Base-by-base conservation (phyloP, 2,329 filamentous ascomycete genomes). In the Didymosphaeria variabile region DNA sequence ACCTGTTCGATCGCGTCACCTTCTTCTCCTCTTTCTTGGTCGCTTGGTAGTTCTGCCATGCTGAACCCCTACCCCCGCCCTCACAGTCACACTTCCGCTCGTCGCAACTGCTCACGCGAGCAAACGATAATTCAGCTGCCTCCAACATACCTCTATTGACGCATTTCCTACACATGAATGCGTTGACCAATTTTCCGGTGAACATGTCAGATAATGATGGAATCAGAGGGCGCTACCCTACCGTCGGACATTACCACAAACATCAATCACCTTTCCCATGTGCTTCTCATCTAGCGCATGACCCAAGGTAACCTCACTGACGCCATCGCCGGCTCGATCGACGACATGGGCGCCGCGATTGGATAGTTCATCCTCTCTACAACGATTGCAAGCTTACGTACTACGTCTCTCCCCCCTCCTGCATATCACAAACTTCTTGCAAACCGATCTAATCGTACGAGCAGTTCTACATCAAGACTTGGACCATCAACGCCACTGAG, bases 401-500 rank as follows among this genome's bases (percentile, higher is more conserved):
- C 26, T 29, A 29, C 6, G 6, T 36, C 26, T 26, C 26, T 26
- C 46, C 4, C 15, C 26, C 15, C 46, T 31, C 10, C 46, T n/a
- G 5, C 26, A 29, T 29, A 29, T 29, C 26, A 29, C 26, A 29
- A 5, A 29, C 26, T 49, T 13, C 46, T 32, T 29, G 19, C 23
- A 17, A 13, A 17, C 5, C 9, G 8, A 29, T 29, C 46, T 49
- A 31, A 32, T 23, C 17, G 13, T 12, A 21, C 10, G 5, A 2
- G 8, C 26, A 49, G 26, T 49, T 49, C 46, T 49, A 49, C 23
- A 49, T 12, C 46, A 49, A 49, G 10, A 23, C 29, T 15, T 32
- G 46, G 46, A 49, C 46, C 23, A 49, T 49, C 46, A 49, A 49
- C 26, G 46, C 46, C 23, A 32, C 46, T 12, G 46, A 31, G 4